Evolutionary conservation across 805 yeast genomes (phyloP).

Genomic region (Saccharomyces cerevisiae): DNA sequence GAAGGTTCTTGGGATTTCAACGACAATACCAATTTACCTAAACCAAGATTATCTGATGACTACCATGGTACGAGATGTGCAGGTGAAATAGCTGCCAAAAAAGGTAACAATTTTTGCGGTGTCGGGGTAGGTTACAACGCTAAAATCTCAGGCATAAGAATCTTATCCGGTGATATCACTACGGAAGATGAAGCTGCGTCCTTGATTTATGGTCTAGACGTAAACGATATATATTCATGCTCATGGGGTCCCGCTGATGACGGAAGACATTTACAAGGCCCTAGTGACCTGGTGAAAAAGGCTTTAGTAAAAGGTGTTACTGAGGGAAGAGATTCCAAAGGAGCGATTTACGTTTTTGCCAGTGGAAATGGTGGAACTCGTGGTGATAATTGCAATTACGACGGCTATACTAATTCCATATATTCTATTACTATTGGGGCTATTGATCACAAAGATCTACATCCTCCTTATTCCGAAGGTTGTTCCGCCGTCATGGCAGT

Average conservation of each 20-base stretch:
- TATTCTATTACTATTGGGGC: slow-evolving; percentile 94
- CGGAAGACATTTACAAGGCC: slow-evolving; percentile 79
- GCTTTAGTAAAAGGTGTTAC: slow-evolving; percentile 80
- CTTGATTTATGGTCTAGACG: slow-evolving; percentile 66
- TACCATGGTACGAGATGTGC: slow-evolving; percentile 97
- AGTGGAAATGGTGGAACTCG: slow-evolving; percentile 83
- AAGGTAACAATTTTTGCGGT: slow-evolving; percentile 79
- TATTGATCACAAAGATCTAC: slow-evolving; percentile 75
- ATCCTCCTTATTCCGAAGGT: slow-evolving; percentile 84
- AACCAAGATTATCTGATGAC: slow-evolving; percentile 73
- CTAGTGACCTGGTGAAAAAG: slow-evolving; percentile 66
- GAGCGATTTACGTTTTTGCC: slow-evolving; percentile 89
- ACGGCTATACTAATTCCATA: slow-evolving; percentile 93
- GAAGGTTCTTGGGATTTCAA: slow-evolving; percentile 94
- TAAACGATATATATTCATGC: slow-evolving; percentile 90
- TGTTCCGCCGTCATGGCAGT: slow-evolving; percentile 93
- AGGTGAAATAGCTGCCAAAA: slow-evolving; percentile 90
- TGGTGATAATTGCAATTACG: slow-evolving; percentile 91
- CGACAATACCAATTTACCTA: slow-evolving; percentile 63
- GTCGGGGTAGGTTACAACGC: slow-evolving; percentile 90
- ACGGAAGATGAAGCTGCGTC: slow-evolving; percentile 89
- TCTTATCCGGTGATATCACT: slow-evolving; percentile 71
- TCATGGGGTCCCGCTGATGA: slow-evolving; percentile 98
- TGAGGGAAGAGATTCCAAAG: slow-evolving; percentile 73
- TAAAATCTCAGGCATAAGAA: slow-evolving; percentile 82